Conservation (phyloP, 2,329 filamentous ascomycete genomes). For the Pestalotiopsis sp. region DNA sequence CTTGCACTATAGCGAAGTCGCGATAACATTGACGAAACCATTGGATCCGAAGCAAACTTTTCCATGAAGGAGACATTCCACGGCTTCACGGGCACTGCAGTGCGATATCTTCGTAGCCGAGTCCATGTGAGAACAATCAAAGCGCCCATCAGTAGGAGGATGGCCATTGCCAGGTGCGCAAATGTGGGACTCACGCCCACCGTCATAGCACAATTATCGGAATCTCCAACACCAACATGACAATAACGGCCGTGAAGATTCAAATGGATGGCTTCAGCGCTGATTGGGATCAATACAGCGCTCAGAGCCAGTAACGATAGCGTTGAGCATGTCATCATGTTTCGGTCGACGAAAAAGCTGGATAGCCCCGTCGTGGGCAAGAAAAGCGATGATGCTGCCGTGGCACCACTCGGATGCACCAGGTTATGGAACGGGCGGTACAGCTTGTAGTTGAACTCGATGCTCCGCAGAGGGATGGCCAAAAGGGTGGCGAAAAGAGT, state of each 20-base stretch:
- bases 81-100: slow-evolving; percentile 35
- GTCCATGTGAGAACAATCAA: slow-evolving; percentile 25
- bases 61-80: slow-evolving; percentile 37
- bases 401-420: slow-evolving; percentile 27
- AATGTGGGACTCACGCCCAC: slow-evolving; percentile 28
- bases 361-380: slow-evolving; percentile 20
- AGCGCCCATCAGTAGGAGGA: slow-evolving; percentile 31
- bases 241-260: slow-evolving; percentile 31
- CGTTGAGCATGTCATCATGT: slow-evolving; percentile 10
- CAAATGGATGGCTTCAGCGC: slow-evolving; percentile 30
- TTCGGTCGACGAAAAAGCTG: slow-evolving; percentile 19
- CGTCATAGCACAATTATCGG: slow-evolving; percentile 30
- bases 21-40: slow-evolving; percentile 21
- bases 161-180: slow-evolving; percentile 24
- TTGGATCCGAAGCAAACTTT: slow-evolving; percentile 30
- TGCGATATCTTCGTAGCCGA: slow-evolving; percentile 29
- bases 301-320: slow-evolving; percentile 27
- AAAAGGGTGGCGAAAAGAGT: slow-evolving; percentile 24
- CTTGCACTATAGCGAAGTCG: slow-evolving; percentile 17
- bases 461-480: slow-evolving; percentile 23
- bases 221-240: slow-evolving; percentile 20
- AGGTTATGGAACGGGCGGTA: slow-evolving; percentile 41
- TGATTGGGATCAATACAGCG: slow-evolving; percentile 29
- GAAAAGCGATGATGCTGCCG: slow-evolving; percentile 33
- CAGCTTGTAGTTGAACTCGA: slow-evolving; percentile 25